These are phyloP conservation scores for Wickerhamiella pararugosa DNA, from an alignment of 1,139 yeast species.

Conservation along the genomic window DNA sequence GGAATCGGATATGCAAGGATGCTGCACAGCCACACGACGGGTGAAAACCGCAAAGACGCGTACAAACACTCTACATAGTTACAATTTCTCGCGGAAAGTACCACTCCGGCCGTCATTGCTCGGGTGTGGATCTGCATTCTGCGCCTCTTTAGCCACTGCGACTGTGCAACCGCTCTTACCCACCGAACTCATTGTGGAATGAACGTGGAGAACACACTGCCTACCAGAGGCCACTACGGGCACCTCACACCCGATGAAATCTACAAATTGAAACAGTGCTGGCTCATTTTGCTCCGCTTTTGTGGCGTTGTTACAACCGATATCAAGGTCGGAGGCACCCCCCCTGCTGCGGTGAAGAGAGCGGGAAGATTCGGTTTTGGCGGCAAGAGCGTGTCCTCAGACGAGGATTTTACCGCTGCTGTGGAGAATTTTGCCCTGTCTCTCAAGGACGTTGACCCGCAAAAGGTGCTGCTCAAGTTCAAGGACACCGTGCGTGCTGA, in stretches of 20 bases:
- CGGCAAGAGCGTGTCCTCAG: constrained; percentile 11
- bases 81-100: too few species aligned
- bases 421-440: constrained; percentile 12
- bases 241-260: constrained; percentile 50
- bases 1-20: too few species aligned
- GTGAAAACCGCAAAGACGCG: too few species aligned
- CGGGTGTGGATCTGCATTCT: too few species aligned
- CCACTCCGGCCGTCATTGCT: too few species aligned
- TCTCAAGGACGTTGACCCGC: constrained; percentile 25
- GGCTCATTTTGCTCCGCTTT: constrained; percentile 50
- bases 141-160: too few species aligned
- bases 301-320: constrained; percentile 39
- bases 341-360: constrained; percentile 18
- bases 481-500: constrained; percentile 49
- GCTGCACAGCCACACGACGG: too few species aligned
- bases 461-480: constrained; percentile 32
- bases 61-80: too few species aligned
- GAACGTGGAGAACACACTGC: too few species aligned
- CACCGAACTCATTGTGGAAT: too few species aligned
- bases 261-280: constrained; percentile 50
- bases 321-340: constrained; percentile 11
- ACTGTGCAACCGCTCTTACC: too few species aligned
- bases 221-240: constrained; percentile 36
- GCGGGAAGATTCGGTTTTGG: constrained; percentile 18
- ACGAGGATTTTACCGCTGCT: constrained; percentile 9